These are phyloP conservation scores for Xylaria multiplex DNA, from an alignment of 2,329 filamentous ascomycete species.

Conservation along the genomic window DNA sequence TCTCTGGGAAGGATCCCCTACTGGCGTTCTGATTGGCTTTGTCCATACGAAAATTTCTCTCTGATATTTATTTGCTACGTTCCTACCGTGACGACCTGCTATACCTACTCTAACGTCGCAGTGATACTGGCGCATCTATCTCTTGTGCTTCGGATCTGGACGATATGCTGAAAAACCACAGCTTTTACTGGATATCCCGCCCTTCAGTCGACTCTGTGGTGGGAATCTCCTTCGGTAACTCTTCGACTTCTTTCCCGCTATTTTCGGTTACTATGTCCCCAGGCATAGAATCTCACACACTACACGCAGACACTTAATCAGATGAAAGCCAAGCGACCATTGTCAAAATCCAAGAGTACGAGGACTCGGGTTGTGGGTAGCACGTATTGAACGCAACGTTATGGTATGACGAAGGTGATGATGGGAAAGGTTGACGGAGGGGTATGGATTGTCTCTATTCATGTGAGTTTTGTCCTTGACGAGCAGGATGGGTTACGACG, in stretches of 20 bases:
- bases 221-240: conserved; percentile 26
- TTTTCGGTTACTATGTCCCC: conserved; percentile 22
- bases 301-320: conserved; percentile 26
- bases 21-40: conserved; percentile 43
- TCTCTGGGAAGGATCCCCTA: conserved; percentile 35
- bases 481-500: conserved; percentile 24
- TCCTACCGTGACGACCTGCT: conserved; percentile 37
- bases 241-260: conserved; percentile 27
- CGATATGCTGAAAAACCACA: conserved; percentile 27
- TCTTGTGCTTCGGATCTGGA: conserved; percentile 29
- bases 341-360: conserved; percentile 11
- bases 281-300: conserved; percentile 27
- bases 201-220: conserved; percentile 25
- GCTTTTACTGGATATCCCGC: conserved; percentile 36
- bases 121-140: conserved; percentile 22
- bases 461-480: conserved; percentile 28
- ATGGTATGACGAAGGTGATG: conserved; percentile 27
- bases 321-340: conserved; percentile 17
- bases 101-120: conserved; percentile 30
- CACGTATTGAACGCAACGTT: conserved; percentile 23
- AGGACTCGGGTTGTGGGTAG: conserved; percentile 20
- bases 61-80: conserved; percentile 37
- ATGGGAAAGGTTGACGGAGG: conserved; percentile 26
- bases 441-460: conserved; percentile 25
- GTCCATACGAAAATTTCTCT: conserved; percentile 40